phyloP scores from a whole-genome alignment of 257 asterid species.

The Solanum arcanum region DNA sequence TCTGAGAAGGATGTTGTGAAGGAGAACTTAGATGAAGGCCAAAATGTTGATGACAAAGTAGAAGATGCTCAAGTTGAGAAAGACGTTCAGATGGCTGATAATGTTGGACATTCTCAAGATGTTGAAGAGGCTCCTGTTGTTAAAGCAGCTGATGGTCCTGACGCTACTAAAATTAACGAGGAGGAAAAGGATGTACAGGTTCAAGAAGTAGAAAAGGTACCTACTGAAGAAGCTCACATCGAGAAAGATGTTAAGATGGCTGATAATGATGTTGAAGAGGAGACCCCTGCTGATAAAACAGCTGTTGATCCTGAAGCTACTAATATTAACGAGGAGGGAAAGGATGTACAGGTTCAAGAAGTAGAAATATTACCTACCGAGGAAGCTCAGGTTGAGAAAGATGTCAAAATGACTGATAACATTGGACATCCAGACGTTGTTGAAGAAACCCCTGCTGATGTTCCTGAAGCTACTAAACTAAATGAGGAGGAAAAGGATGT shows the following conservation, averaged over 20 bases:
- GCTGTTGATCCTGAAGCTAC: slow-evolving; percentile 7
- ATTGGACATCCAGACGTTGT: neutral
- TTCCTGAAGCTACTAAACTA: slow-evolving; percentile 1
- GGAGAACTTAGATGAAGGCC: neutral
- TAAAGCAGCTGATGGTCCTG: slow-evolving; percentile 7
- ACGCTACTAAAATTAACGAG: neutral
- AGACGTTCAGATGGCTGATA: neutral
- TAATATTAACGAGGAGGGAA: neutral
- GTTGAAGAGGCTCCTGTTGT: neutral
- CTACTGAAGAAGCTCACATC: neutral
- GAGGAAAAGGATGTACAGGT: neutral
- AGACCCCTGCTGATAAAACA: neutral
- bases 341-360: neutral
- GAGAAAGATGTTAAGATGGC: neutral
- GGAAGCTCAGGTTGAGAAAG: neutral
- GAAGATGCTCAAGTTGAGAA: neutral
- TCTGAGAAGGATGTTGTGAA: neutral
- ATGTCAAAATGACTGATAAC: neutral
- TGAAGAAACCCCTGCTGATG: neutral
- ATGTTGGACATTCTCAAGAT: neutral
- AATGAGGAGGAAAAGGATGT: slow-evolving; percentile 1
- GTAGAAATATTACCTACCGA: neutral
- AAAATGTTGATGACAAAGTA: neutral
- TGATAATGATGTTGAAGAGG: neutral
- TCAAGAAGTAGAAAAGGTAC: neutral